phyloP scores from a whole-genome alignment of 192 early-diverging fungal genomes.

The Allomyces macrogynus region DNA sequence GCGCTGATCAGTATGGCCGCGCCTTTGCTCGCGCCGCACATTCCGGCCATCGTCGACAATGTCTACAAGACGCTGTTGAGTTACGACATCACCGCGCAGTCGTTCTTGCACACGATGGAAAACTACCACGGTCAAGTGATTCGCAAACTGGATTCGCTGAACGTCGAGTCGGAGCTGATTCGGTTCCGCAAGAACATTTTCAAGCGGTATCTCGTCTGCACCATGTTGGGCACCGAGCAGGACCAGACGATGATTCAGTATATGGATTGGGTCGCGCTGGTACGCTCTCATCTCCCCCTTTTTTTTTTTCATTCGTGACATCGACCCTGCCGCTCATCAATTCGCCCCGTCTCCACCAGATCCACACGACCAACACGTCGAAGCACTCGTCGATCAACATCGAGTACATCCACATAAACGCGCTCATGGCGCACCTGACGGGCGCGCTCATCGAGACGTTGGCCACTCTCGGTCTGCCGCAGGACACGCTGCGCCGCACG shows the following conservation, averaged over 20 bases:
- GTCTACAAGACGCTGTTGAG: constrained; percentile 51
- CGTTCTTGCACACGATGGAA: constrained; percentile 43
- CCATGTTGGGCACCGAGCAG: constrained; percentile 26
- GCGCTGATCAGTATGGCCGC: constrained; percentile 45
- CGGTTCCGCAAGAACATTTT: constrained; percentile 62
- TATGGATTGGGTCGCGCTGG: constrained; percentile 52
- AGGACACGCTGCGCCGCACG: constrained; percentile 25
- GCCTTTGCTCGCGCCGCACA: constrained; percentile 33
- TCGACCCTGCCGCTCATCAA: too few species aligned
- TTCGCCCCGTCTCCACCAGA: constrained; percentile 4
- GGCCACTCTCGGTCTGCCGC: constrained; percentile 25
- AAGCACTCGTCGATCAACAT: constrained; percentile 64
- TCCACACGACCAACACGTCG: constrained; percentile 48
- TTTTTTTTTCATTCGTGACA: too few species aligned
- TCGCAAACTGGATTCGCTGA: constrained; percentile 19
- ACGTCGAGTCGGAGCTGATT: constrained; percentile 42
- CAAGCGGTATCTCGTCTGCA: constrained; percentile 42
- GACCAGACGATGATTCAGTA: constrained; percentile 43
- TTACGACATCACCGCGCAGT: constrained; percentile 51
- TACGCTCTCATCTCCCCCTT: too few species aligned
- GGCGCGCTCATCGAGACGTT: constrained; percentile 28
- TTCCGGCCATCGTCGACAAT: constrained; percentile 55
- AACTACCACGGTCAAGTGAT: constrained; percentile 24
- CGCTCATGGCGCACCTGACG: constrained; percentile 44
- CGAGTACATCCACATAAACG: constrained; percentile 63